A percentile compares a stretch with the other conserved stretches of the same genome.
These are phyloP conservation scores for Sclerotinia spermophila DNA, from an alignment of 2,329 filamentous ascomycete genomes.

Conservation along the genomic window DNA sequence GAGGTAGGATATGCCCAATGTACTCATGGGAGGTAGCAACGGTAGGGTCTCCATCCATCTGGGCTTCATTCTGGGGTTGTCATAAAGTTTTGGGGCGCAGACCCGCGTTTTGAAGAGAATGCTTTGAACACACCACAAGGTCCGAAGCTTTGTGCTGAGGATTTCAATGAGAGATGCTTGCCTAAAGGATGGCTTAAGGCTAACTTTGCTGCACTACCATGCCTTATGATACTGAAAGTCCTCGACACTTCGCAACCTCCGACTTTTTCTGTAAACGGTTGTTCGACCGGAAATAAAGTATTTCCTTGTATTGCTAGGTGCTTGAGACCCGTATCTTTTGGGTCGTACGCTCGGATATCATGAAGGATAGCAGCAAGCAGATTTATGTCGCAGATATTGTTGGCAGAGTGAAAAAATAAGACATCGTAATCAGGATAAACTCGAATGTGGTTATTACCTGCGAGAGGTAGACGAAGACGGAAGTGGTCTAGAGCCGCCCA, in stretches of 20 bases:
- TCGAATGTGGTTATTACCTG: neutral
- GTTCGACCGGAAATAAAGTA: neutral
- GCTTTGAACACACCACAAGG: neutral
- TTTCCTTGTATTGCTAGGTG: neutral
- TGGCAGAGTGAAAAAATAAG: neutral
- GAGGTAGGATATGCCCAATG: neutral
- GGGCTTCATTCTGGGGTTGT: neutral
- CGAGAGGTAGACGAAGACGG: neutral
- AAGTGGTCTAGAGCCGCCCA: conserved; percentile 4
- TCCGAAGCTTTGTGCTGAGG: conserved; percentile 4
- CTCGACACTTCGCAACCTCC: neutral
- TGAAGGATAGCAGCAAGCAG: conserved; percentile 6
- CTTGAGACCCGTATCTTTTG: neutral
- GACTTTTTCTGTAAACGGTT: neutral
- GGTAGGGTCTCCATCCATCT: neutral
- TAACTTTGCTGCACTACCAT: neutral
- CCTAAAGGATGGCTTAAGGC: neutral
- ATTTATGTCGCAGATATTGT: neutral
- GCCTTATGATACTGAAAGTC: neutral
- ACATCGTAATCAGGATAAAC: conserved; percentile 2
- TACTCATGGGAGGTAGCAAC: neutral
- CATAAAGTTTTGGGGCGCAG: neutral
- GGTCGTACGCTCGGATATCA: conserved; percentile 9
- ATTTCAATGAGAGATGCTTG: neutral
- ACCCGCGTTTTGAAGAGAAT: neutral